Evolutionary conservation across 2,329 filamentous ascomycete species (phyloP), one percentile per base, ranked within the genome.

Genomic region (Exophiala spinifera): DNA sequence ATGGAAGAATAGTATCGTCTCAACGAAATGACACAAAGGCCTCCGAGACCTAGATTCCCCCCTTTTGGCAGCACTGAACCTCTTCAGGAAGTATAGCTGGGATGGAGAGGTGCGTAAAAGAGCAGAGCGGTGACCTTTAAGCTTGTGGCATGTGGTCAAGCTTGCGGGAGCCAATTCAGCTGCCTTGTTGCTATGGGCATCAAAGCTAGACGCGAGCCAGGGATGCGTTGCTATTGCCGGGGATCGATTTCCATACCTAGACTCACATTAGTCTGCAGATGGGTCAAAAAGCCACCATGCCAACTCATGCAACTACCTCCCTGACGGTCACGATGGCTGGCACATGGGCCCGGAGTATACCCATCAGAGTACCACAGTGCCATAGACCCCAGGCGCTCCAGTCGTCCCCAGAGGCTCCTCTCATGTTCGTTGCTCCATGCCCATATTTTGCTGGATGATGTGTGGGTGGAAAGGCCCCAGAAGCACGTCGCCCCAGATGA

Each of bases 261-360:
- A 31, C n/a, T n/a, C n/a, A n/a, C n/a, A n/a, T 31, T 31, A 10
- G 28, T 11, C 10, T 31, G 28, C 28, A 11, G 11, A 31, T 31
- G 28, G 28, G 28, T 31, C 28, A 31, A 31, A 31, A 10, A 10
- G 6, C 28, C 28, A 31, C 28, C 28, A 31, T 10, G 11, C 11
- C 28, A 10, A 31, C 28, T 31, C 28, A 3, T 3, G 11, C 11
- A 31, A 31, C 28, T 31, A 3, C 28, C 28, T 31, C 7, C 28
- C 28, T 31, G 28, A 11, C 10, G 28, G 28, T 8, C 28, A 31
- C 4, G 28, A 31, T 31, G 28, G 28, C 6, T 7, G 28, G 36
- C 36, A 39, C 14, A 39, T 6, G 36, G 8, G 13, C 10, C 36
- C 47, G 47, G 47, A 49, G 28, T 49, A 49, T 43, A 14, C 47